Base-by-base conservation (phyloP, 2,329 filamentous ascomycete genomes). In the Colletotrichum plurivorum region DNA sequence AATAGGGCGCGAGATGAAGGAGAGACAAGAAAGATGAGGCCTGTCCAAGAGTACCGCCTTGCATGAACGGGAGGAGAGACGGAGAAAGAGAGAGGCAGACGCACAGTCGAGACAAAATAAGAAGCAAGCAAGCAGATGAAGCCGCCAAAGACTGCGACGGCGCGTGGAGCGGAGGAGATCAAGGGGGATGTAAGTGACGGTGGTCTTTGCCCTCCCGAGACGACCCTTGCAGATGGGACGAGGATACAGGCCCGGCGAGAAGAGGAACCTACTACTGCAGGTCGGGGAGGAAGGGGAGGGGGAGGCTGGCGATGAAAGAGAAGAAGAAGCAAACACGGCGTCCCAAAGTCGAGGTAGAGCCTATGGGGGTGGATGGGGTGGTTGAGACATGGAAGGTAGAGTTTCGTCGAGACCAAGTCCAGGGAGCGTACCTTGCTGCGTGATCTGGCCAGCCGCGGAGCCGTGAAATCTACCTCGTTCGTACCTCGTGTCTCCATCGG, bases 1-100 rank as follows among this genome's bases (percentile, higher is more conserved):
- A 63, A 65, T 61, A 25, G 13, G 39, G 61, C 27, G 16, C 55
- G 49, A 66, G 62, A 66, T 55, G 54, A 66, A 49, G 49, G 48
- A 43, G 54, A 68, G 66, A 60, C 62, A 66, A 54, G 58, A 61
- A 53, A 54, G 53, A 57, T 52, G 36, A 49, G 61, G 41, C 41
- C 39, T 46, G 36, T 27, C 36, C 61, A 18, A 51, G 15, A 59
- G 54, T 13, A 22, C 31, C 39, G 43, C 55, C 62, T 66, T 69
- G 66, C 66, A 69, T 69, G 36, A 69, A 55, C 54, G 31, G 41
- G 62, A 55, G 62, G 62, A 66, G 49, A 66, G 66, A 69, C 49
- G 65, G 41, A 68, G 61, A 49, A 43, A 39, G 65, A 58, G 62
- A 49, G 39, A n/a, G 18, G 20, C 25, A 56, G n/a, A 36, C 31